phyloP scores from a whole-genome alignment of 106 monocot genomes.

The Gastrodia elata region DNA sequence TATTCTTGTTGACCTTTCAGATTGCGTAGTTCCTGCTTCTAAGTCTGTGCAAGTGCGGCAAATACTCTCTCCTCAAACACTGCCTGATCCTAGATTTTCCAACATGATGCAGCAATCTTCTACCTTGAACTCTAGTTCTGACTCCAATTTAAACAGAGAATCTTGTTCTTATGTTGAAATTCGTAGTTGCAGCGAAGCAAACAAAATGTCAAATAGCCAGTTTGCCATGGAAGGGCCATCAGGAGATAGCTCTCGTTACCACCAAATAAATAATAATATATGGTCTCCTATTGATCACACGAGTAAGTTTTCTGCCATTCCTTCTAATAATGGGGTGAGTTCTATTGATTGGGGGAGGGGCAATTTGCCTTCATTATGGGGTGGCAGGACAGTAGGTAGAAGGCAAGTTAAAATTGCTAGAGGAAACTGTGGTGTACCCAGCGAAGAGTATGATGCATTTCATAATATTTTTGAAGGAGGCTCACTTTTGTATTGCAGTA shows the following conservation, averaged over 20 bases:
- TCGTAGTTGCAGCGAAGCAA: constrained; percentile 27
- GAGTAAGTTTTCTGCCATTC: constrained; percentile 20
- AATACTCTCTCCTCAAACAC: constrained; percentile 11
- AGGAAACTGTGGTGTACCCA: constrained; percentile 26
- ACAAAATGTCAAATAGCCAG: constrained; percentile 24
- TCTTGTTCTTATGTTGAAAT: constrained; percentile 33
- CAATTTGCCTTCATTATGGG: constrained; percentile 62
- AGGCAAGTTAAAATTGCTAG: constrained; percentile 45
- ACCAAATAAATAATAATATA: constrained; percentile 35
- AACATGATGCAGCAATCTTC: constrained; percentile 17
- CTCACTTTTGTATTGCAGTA: constrained; percentile 90
- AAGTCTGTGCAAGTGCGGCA: constrained; percentile 14
- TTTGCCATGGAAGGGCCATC: constrained; percentile 56
- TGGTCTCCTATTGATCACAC: constrained; percentile 55
- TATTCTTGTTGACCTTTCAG: constrained; percentile 35
- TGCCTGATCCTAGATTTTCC: constrained; percentile 29
- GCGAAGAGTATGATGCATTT: constrained; percentile 78
- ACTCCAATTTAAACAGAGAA: constrained; percentile 16
- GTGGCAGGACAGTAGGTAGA: constrained; percentile 56
- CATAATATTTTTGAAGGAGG: constrained; percentile 85
- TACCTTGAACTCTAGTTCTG: constrained; percentile 13
- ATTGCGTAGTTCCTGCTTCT: constrained; percentile 35
- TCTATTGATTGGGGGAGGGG: constrained; percentile 43
- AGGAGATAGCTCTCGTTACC: constrained; percentile 41
- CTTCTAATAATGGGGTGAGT: constrained; percentile 15